Evolutionary conservation across 2,329 filamentous ascomycete genomes (phyloP).

Genomic region (Xylaria sp.): DNA sequence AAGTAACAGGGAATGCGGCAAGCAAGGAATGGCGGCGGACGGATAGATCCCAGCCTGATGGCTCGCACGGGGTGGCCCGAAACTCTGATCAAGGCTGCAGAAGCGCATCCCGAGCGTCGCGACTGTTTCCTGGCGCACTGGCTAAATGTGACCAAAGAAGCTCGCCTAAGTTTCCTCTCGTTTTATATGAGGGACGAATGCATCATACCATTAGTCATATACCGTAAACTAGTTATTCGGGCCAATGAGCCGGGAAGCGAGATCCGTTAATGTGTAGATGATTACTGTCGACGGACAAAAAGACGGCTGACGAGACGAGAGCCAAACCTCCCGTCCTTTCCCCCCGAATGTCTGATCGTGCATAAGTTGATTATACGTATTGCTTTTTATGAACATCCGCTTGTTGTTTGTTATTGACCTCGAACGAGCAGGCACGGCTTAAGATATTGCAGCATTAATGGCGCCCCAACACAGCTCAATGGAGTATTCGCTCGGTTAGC

Average conservation of each 20-base stretch:
- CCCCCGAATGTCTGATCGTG: neutral
- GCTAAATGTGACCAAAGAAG: constrained; percentile 35
- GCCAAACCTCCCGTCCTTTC: neutral
- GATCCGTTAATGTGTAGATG: neutral
- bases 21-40: constrained; percentile 44
- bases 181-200: constrained; percentile 1
- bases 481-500: constrained; percentile 27
- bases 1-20: constrained; percentile 45
- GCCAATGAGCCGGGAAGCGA: constrained; percentile 26
- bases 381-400: constrained; percentile 9
- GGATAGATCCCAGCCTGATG: constrained; percentile 50
- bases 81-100: constrained; percentile 46
- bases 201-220: constrained; percentile 7
- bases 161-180: constrained; percentile 22
- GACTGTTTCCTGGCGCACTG: constrained; percentile 33
- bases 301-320: neutral
- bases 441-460: constrained; percentile 12
- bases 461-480: constrained; percentile 3
- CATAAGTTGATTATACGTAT: constrained; percentile 2
- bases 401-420: neutral
- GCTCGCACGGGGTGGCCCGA: constrained; percentile 50
- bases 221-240: constrained; percentile 13
- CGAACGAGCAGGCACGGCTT: neutral
- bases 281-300: neutral
- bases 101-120: constrained; percentile 38